Base-by-base conservation (phyloP, 2,329 filamentous ascomycete genomes). In the Aspergillus brasiliensis region DNA sequence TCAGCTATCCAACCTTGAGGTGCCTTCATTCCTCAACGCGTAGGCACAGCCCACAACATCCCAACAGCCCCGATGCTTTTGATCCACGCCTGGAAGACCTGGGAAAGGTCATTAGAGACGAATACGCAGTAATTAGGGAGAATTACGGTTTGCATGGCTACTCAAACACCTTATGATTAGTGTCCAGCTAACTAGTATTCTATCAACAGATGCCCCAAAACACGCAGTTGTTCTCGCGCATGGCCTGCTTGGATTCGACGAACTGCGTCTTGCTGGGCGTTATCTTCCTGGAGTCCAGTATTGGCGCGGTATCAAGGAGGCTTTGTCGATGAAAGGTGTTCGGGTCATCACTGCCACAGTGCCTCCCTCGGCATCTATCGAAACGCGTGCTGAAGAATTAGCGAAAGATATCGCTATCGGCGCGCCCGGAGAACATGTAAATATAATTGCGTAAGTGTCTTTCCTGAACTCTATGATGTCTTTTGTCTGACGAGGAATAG, bases 191-290 rank as follows among this genome's bases (percentile, higher is more conserved):
- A 47, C n/a, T 37, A 17, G 40, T 10, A 7, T 34, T 8, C 48
- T n/a, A 8, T 52, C 21, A 31, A 10, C 46, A 78, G 73, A 73
- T 53, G 73, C 76, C 8, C 83, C 81, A 44, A 83, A 84, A 68
- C 71, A 87, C 66, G 84, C 85, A 2, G 82, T 88, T 55, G 81
- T 88, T 51, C 82, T 88, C 8, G 86, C 86, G 4, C 86, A 88
- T 73, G 86, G 86, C n/a, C 78, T 88, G 10, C 75, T 88, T 19
- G 86, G 86, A n/a, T 88, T 88, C 70, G 84, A 87, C 65, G 85
- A 88, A 69, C 71, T 88, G 8, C 83, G 80, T 15, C 75, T 86
- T 5, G 83, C 79, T 2, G 85, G 85, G 0, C 72, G 73, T 11
- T 75, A 77, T 38, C 71, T 87, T 5, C 86, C 86, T 0, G 83